phyloP scores from a whole-genome alignment of 192 early-diverging fungal species.

The Umbelopsis vinacea region DNA sequence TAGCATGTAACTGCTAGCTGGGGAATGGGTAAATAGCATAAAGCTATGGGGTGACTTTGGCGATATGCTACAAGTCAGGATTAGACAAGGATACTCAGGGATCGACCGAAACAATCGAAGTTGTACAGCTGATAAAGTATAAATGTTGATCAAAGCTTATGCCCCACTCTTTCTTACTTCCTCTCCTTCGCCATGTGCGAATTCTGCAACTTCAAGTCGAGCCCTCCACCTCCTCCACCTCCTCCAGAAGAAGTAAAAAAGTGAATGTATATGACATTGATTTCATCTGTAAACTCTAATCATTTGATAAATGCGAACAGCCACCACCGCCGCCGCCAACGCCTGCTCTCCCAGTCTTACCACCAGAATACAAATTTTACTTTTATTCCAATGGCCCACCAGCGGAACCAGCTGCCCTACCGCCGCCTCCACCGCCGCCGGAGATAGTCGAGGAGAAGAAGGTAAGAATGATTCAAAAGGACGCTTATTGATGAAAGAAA shows the following conservation, averaged over 20 bases:
- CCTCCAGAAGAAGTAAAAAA: neutral
- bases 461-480: neutral
- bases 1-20: too few species aligned
- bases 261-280: too few species aligned
- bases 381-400: neutral
- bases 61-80: too few species aligned
- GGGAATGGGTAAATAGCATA: too few species aligned
- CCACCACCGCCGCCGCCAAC: neutral
- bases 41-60: too few species aligned
- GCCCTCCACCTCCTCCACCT: neutral
- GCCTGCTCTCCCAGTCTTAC: neutral
- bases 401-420: neutral
- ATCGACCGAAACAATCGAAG: neutral
- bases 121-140: slow-evolving; percentile 1
- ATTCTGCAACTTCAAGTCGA: slow-evolving; percentile 19
- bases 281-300: too few species aligned
- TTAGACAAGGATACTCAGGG: too few species aligned
- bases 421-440: neutral
- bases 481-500: neutral
- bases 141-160: neutral
- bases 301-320: too few species aligned
- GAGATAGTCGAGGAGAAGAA: neutral
- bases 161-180: neutral
- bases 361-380: slow-evolving; percentile 13
- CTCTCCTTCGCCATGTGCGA: slow-evolving; percentile 1